phyloP scores from a whole-genome alignment of 208 protist genomes.

The Leishmania tarentolae region DNA sequence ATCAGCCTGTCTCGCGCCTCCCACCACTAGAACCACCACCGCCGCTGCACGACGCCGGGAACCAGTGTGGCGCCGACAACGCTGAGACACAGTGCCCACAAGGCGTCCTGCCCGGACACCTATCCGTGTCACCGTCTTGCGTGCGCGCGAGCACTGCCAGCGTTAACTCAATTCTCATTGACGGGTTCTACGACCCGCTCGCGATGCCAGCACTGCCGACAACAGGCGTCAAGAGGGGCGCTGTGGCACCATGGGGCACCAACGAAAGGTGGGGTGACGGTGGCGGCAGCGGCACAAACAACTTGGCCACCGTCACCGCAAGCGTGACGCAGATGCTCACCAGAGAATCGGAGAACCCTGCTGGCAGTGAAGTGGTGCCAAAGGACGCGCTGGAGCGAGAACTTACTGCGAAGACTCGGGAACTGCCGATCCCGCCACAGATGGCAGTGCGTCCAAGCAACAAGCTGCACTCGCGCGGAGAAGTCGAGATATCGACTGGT shows the following conservation, averaged over 20 bases:
- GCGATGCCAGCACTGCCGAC: conserved; percentile 24
- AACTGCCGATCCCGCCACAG: conserved; percentile 5
- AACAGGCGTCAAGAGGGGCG: neutral
- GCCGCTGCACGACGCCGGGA: neutral
- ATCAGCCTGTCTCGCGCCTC: neutral
- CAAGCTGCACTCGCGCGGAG: neutral
- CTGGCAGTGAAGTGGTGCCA: neutral
- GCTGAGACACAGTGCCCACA: neutral
- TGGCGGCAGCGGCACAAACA: neutral
- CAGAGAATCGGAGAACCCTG: conserved; percentile 1
- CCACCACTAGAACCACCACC: neutral
- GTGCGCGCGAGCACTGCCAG: conserved; percentile 17
- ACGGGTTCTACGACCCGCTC: conserved; percentile 51
- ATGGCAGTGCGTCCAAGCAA: neutral
- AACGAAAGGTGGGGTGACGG: neutral
- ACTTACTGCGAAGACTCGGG: neutral
- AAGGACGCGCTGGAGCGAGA: neutral
- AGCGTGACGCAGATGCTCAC: conserved; percentile 10
- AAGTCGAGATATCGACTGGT: neutral
- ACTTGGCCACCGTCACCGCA: neutral
- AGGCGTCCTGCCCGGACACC: neutral
- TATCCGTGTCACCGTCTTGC: conserved; percentile 1
- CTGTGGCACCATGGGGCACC: neutral
- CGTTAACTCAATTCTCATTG: conserved; percentile 23
- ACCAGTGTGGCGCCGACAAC: neutral